Conservation (phyloP, 2,329 filamentous ascomycete species). For the Penicillium hordei region DNA sequence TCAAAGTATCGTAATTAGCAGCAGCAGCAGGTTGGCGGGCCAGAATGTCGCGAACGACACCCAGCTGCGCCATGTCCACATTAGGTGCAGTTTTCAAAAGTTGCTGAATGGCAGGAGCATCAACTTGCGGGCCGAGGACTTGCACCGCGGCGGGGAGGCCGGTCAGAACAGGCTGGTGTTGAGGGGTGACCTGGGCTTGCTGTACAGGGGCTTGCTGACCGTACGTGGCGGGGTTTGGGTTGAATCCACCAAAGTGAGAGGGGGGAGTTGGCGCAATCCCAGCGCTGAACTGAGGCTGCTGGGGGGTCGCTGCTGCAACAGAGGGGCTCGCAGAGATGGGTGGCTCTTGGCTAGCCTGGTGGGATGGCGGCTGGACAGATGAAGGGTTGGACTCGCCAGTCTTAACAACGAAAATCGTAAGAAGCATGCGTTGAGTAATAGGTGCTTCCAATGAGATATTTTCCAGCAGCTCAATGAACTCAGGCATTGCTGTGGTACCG, state of each 20-base stretch:
- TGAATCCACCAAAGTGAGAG: conserved; percentile 18
- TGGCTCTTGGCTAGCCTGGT: conserved; percentile 39
- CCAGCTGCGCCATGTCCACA: conserved; percentile 71
- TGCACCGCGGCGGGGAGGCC: conserved; percentile 61
- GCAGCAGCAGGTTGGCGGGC: conserved; percentile 64
- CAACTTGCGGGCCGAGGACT: conserved; percentile 63
- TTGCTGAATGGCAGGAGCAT: conserved; percentile 66
- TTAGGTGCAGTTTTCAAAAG: conserved; percentile 67
- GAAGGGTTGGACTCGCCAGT: conserved; percentile 50
- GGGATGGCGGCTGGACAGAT: conserved; percentile 43
- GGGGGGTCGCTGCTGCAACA: conserved; percentile 29
- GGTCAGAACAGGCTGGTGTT: conserved; percentile 29
- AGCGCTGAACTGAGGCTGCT: conserved; percentile 29
- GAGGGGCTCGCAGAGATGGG: conserved; percentile 36
- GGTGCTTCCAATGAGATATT: conserved; percentile 75
- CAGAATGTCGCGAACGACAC: conserved; percentile 68
- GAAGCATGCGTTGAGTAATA: conserved; percentile 71
- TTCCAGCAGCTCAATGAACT: conserved; percentile 85
- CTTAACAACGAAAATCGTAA: conserved; percentile 82
- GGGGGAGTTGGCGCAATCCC: conserved; percentile 28
- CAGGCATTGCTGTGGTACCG: conserved; percentile 67
- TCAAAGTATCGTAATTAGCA: conserved; percentile 54
- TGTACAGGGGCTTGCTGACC: conserved; percentile 20
- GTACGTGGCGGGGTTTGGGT: conserved; percentile 20
- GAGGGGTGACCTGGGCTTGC: conserved; percentile 17